These are phyloP conservation scores for Rossbeevera mucosa DNA, from an alignment of 768 basidiomycete species.

Conservation along the genomic window DNA sequence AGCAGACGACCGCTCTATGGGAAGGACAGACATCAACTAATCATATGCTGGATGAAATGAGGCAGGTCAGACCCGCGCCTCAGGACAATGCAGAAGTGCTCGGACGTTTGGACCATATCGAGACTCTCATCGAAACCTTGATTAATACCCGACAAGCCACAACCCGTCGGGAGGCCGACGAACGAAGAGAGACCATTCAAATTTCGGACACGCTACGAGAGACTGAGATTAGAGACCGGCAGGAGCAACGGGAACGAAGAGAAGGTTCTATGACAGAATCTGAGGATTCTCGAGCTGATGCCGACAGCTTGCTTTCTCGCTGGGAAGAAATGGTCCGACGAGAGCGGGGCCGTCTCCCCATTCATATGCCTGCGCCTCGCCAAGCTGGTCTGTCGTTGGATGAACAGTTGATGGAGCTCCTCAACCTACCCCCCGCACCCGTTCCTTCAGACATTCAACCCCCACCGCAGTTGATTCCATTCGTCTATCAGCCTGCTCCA, in stretches of 20 bases:
- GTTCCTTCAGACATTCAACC: slow-evolving; percentile 38
- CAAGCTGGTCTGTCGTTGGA: slow-evolving; percentile 50
- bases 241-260: background rate
- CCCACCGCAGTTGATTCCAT: slow-evolving; percentile 52
- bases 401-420: slow-evolving; percentile 56
- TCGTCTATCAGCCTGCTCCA: slow-evolving; percentile 50
- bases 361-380: slow-evolving; percentile 43
- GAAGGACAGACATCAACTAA: slow-evolving; percentile 60
- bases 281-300: slow-evolving; percentile 23
- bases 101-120: slow-evolving; percentile 27
- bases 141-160: slow-evolving; percentile 3
- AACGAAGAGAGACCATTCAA: slow-evolving; percentile 14
- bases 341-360: slow-evolving; percentile 27
- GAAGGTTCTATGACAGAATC: slow-evolving; percentile 31
- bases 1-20: slow-evolving; percentile 55
- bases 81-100: slow-evolving; percentile 38
- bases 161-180: background rate
- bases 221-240: slow-evolving; percentile 15
- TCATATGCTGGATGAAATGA: slow-evolving; percentile 58
- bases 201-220: slow-evolving; percentile 12
- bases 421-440: slow-evolving; percentile 43
- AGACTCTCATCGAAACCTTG: slow-evolving; percentile 19
- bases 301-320: slow-evolving; percentile 24
- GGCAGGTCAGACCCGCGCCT: slow-evolving; percentile 39
- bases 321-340: slow-evolving; percentile 25